Evolutionary conservation across 495 filamentous ascomycete genomes (phyloP).

Genomic region (Daldinia vernicosa): DNA sequence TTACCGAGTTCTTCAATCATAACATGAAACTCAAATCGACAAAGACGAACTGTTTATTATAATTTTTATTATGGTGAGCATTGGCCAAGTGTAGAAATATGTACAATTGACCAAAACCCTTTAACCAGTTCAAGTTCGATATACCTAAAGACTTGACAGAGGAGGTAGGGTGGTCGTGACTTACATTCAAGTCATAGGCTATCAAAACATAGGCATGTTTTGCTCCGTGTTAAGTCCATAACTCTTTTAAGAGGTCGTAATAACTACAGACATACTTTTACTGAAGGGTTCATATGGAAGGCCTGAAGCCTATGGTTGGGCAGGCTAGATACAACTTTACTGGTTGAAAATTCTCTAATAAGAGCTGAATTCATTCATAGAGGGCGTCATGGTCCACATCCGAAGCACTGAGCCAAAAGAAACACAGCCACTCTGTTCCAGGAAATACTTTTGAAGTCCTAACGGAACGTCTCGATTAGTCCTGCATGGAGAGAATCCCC

Average conservation of each 20-base stretch:
- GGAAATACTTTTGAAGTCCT: background rate
- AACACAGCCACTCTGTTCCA: background rate
- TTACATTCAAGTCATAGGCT: too few species aligned
- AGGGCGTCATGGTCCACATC: background rate
- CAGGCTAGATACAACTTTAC: too few species aligned
- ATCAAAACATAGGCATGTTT: too few species aligned
- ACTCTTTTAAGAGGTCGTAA: too few species aligned
- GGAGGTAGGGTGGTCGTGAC: too few species aligned
- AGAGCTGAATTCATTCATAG: background rate
- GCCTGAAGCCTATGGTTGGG: too few species aligned
- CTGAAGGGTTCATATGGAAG: background rate
- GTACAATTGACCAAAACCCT: too few species aligned
- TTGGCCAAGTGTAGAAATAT: background rate
- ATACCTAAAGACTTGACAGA: too few species aligned
- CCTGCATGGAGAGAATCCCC: background rate
- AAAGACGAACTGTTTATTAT: background rate
- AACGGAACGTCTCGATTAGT: background rate
- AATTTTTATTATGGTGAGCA: background rate
- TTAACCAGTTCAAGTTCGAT: too few species aligned
- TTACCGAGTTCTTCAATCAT: background rate
- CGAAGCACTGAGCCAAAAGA: background rate
- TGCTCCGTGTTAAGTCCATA: too few species aligned
- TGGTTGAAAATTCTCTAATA: background rate
- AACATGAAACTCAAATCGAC: background rate
- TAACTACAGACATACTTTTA: background rate